These are phyloP conservation scores for Nemophila menziesii DNA, from an alignment of 257 asterid genomes.

Conservation along the genomic window DNA sequence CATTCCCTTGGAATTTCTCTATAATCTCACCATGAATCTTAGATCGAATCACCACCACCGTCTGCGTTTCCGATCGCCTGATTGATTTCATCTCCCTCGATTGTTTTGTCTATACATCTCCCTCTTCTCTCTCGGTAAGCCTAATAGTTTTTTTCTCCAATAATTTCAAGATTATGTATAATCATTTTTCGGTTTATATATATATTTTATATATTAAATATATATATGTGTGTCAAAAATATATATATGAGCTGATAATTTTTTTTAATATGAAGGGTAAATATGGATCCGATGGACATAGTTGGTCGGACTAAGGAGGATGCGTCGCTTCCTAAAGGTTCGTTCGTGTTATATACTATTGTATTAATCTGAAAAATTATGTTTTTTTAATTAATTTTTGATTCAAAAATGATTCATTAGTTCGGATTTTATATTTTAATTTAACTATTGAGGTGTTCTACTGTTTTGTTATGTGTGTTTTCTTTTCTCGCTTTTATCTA, in stretches of 20 bases:
- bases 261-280: slow-evolving; percentile 22
- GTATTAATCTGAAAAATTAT: not conserved
- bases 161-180: slow-evolving; percentile 2
- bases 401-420: no score
- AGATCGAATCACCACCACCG: slow-evolving; percentile 16
- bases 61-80: slow-evolving; percentile 21
- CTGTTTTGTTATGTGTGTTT: not conserved
- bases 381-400: not conserved
- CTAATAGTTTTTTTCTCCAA: not conserved
- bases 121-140: slow-evolving; percentile 8
- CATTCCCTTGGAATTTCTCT: slow-evolving; percentile 12
- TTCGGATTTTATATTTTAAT: not conserved
- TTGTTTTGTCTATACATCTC: not conserved
- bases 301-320: slow-evolving; percentile 85
- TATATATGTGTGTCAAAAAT: not conserved
- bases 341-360: not conserved
- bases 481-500: not conserved
- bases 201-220: no score
- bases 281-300: slow-evolving; percentile 90
- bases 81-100: not conserved
- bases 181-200: not conserved
- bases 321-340: slow-evolving; percentile 98
- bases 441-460: not conserved
- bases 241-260: not conserved
- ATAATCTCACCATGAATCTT: slow-evolving; percentile 8